Evolutionary conservation across 2,329 filamentous ascomycete species (phyloP).

Genomic region (Calonectria leucothoes): DNA sequence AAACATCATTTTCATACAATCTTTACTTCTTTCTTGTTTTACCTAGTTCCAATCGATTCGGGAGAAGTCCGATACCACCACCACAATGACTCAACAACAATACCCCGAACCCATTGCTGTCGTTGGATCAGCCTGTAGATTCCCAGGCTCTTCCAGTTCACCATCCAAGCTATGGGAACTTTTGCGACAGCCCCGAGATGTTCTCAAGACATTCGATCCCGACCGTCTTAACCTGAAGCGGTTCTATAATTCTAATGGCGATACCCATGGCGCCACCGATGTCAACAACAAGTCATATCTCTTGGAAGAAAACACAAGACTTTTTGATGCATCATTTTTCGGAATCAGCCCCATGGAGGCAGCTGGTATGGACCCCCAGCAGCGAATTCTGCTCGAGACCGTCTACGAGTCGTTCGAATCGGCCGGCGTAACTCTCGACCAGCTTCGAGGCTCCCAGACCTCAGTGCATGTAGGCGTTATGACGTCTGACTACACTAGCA

Average conservation of each 20-base stretch:
- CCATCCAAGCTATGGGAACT: conserved; percentile 4
- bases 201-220: background rate
- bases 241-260: conserved; percentile 32
- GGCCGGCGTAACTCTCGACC: conserved; percentile 10
- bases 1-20: background rate
- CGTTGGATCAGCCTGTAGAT: background rate
- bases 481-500: conserved; percentile 41
- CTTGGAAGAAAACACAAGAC: conserved; percentile 29
- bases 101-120: conserved; percentile 7
- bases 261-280: conserved; percentile 38
- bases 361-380: conserved; percentile 47
- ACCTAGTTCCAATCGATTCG: background rate
- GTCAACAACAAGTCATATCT: conserved; percentile 45
- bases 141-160: background rate
- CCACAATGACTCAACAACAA: conserved; percentile 17
- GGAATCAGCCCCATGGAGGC: conserved; percentile 28
- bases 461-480: conserved; percentile 40
- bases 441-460: conserved; percentile 16
- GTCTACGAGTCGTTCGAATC: conserved; percentile 46
- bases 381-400: conserved; percentile 48
- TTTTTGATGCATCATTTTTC: conserved; percentile 39
- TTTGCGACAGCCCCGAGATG: background rate
- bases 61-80: conserved; percentile 8
- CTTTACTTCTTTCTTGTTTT: conserved; percentile 2
- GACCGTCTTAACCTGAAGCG: conserved; percentile 29